A percentile compares a stretch with the other conserved stretches of the same genome.
These are phyloP conservation scores for Bisporella sp. DNA, from an alignment of 2,329 filamentous ascomycete species.

Conservation along the genomic window DNA sequence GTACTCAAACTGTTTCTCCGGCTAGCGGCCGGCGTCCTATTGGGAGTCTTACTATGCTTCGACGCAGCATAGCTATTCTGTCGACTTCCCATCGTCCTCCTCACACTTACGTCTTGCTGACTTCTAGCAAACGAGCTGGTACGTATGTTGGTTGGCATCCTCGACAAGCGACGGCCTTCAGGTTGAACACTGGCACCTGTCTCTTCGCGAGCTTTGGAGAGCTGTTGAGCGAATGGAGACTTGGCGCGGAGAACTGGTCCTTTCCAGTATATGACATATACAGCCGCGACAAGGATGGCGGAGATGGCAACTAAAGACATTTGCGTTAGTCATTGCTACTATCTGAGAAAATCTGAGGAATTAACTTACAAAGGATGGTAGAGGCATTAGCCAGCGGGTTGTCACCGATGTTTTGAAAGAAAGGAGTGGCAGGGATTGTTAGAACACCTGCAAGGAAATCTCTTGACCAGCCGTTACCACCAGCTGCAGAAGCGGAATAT, in stretches of 20 bases:
- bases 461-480: slow-evolving; percentile 67
- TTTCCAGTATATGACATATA: slow-evolving; percentile 61
- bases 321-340: background rate
- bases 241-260: slow-evolving; percentile 52
- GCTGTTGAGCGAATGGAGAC: slow-evolving; percentile 58
- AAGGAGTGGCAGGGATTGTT: slow-evolving; percentile 59
- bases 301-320: slow-evolving; percentile 42
- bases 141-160: slow-evolving; percentile 12
- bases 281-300: slow-evolving; percentile 51
- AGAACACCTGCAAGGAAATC: slow-evolving; percentile 69
- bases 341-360: background rate
- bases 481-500: slow-evolving; percentile 68
- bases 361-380: slow-evolving; percentile 49
- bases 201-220: slow-evolving; percentile 35
- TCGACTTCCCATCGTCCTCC: slow-evolving; percentile 16
- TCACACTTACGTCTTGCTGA: slow-evolving; percentile 19
- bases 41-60: too few relatives aligned
- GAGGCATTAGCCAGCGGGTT: slow-evolving; percentile 51
- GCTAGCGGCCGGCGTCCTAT: too few relatives aligned
- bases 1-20: too few relatives aligned
- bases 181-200: background rate
- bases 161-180: slow-evolving; percentile 6
- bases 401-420: slow-evolving; percentile 37
- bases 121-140: slow-evolving; percentile 18
- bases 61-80: slow-evolving; percentile 12